phyloP scores from a whole-genome alignment of 805 yeast genomes.

The Ogataea pini region DNA sequence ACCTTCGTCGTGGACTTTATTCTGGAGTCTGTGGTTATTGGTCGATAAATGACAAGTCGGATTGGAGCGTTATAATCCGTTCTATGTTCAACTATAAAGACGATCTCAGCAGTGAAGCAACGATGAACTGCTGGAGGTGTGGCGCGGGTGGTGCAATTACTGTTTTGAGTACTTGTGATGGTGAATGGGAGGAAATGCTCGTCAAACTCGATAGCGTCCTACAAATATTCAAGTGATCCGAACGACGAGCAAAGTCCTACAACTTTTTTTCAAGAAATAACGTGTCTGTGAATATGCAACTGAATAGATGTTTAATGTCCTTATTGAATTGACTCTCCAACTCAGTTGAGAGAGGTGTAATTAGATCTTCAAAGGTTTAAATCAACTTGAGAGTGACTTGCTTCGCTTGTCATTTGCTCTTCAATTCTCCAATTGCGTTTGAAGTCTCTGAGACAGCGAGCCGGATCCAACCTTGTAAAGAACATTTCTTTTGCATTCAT shows the following conservation, averaged over 20 bases:
- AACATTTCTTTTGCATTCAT: background rate
- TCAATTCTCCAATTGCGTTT: constrained; percentile 35
- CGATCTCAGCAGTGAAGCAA: constrained; percentile 36
- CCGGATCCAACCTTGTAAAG: background rate
- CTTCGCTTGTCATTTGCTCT: too few species aligned
- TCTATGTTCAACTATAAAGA: constrained; percentile 68
- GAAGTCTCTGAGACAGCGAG: constrained; percentile 33
- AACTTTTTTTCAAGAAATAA: too few species aligned
- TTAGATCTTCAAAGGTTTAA: too few species aligned
- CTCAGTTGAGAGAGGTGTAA: too few species aligned
- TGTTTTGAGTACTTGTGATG: constrained; percentile 75
- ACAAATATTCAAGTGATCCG: constrained; percentile 54
- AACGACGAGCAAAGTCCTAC: too few species aligned
- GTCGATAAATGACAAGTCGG: constrained; percentile 83
- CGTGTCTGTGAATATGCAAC: too few species aligned
- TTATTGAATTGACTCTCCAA: too few species aligned
- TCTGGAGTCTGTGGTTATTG: constrained; percentile 97
- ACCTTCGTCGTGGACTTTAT: constrained; percentile 74
- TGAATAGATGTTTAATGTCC: too few species aligned
- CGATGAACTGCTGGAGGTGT: constrained; percentile 61
- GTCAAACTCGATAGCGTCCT: constrained; percentile 78
- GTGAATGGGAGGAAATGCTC: constrained; percentile 91
- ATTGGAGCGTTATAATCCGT: constrained; percentile 95
- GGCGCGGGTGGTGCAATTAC: constrained; percentile 99
- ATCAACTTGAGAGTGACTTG: background rate